Base-by-base conservation (phyloP, 495 filamentous ascomycete genomes). In the Aspergillus bridgeri region DNA sequence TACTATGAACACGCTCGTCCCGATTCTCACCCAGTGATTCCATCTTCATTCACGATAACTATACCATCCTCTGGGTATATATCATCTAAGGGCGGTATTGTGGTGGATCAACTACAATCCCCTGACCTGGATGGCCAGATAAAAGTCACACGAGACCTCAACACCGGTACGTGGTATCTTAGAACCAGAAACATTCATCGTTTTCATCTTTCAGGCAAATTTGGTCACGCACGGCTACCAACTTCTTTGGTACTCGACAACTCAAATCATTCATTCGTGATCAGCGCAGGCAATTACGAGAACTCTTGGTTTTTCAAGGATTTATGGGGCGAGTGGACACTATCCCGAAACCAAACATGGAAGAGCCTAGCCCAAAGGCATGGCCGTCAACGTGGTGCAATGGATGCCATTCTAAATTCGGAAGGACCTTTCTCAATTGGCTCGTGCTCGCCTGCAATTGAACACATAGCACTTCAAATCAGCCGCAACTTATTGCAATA, bases 401-500 rank as follows among this genome's bases (percentile, higher is more conserved):
- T 86, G 51, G 75, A 81, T 63, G 75, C 82, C 25, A 79, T 85
- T 20, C 57, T 85, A 24, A 69, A 72, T 50, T 73, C 78, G 3
- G 52, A 56, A 6, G 77, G 76, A 17, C 60, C 59, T 21, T 82
- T 86, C 52, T 58, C 62, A 6, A 82, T 85, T 52, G 61, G 53
- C 49, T 54, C 64, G 55, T 66, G 69, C 55, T 67, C 67, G 19
- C 25, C 45, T 19, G 62, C 62, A 17, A 63, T 65, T 19, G 58
- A 64, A 13, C 51, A 63, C 45, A 56, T 78, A 25, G 82, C 80
- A 1, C 63, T 82, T 11, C 83, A 85, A 54, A 72, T 84, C n/a
- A 77, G 82, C 21, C 76, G 82, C 38, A 86, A 85, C 58, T 69
- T 86, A 2, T 74, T 76, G 56, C 83, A 85, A 59, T 86, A 85